phyloP scores from a whole-genome alignment of 169 alveolate species.

The Perkinsus chesapeaki region DNA sequence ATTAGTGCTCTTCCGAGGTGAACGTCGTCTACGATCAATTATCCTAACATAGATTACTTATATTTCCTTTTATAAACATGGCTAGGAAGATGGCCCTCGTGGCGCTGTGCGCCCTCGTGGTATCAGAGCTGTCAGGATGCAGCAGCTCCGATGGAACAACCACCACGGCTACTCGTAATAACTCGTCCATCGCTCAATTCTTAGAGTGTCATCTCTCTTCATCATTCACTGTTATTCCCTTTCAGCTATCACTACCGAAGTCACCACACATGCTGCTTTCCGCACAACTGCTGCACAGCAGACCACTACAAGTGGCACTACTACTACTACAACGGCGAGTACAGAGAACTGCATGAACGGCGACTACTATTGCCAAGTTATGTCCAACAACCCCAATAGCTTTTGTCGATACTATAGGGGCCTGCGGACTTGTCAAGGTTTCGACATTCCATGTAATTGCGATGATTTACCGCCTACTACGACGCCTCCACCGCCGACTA shows the following conservation, averaged over 20 bases:
- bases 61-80: no score
- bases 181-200: no score
- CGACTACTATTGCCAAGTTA: background rate
- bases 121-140: background rate
- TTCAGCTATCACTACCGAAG: background rate
- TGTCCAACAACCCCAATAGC: background rate
- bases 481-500: background rate
- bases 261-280: background rate
- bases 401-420: background rate
- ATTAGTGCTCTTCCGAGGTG: no score
- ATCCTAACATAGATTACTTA: no score
- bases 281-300: background rate
- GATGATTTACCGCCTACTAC: background rate
- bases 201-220: no score
- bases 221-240: background rate
- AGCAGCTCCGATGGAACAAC: background rate
- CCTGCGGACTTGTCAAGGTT: background rate
- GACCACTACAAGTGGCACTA: background rate
- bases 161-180: background rate
- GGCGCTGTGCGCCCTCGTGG: background rate
- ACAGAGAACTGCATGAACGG: background rate
- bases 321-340: background rate
- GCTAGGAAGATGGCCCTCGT: background rate
- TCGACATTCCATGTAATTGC: background rate
- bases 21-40: no score